Base-by-base conservation (phyloP, 495 filamentous ascomycete genomes). In the Xylaria scruposa region DNA sequence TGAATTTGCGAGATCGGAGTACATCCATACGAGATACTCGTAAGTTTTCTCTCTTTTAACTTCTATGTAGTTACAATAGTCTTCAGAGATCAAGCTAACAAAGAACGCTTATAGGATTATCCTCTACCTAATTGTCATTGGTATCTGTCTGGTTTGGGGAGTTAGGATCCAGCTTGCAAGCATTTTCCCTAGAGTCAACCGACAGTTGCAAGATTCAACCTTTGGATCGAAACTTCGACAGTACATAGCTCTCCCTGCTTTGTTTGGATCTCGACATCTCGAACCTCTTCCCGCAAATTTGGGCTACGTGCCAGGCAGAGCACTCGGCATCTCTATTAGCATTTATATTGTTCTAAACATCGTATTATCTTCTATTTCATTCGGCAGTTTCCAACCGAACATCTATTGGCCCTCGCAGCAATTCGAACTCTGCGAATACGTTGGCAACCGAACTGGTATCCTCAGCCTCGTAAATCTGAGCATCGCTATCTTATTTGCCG, bases 341-440 rank as follows among this genome's bases (percentile, higher is more conserved):
- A 59, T 77, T n/a, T 74, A 85, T 42, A 29, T 83, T 60, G 38
- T 76, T 24, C 73, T 87, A 38, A 87, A 85, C 74, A 64, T 85
- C 33, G 49, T 86, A 12, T 72, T 87, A 9, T 76, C 44, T 46
- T 47, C 81, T 0, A 73, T 82, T 38, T 72, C 71, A 33, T 85
- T 81, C 68, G 26, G 72, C 10, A 47, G 72, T 29, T 78, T 78
- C 24, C 69, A 76, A 21, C 79, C 78, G 9, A 69, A 81, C 62
- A 56, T 70, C 12, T 84, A 76, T 75, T 81, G 73, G 33, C 47
- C 69, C 21, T 73, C 49, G 13, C 66, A 59, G 1, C 44, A 29
- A 29, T 42, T 67, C 1, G 78, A 86, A 64, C 76, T 86, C 56
- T 67, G 78, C 56, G 74, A 73, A n/a, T 87, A 85, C 67, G 51